Base-by-base conservation (phyloP, 164 flowering plant species). In the Nymphaea colorata region DNA sequence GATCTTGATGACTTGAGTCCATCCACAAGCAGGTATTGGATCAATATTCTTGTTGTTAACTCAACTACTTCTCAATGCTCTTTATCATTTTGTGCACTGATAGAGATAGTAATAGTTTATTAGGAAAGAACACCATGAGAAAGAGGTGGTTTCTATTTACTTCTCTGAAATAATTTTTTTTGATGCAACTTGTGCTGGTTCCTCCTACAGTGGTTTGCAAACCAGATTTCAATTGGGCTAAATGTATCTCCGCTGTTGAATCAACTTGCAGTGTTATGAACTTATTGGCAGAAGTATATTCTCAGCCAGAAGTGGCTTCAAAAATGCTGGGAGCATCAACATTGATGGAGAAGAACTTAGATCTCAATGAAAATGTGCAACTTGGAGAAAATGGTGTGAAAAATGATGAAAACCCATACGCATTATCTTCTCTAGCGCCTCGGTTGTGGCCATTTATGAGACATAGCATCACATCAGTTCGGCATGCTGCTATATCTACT, bases 361-460 rank as follows among this genome's bases (percentile, higher is more conserved):
- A 90, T 79, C 84, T 89, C 16, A 91, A 90, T 90, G 92, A 87
- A 77, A 68, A 75, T 18, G 76, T 78, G 64, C 72, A 66, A 61
- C 65, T 41, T 64, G 86, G 83, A 74, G 85, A 79, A 69, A 74
- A 42, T 65, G 85, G 76, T 73, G 72, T 66, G 51, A 76, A 68
- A 67, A 62, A 64, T 43, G 80, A 79, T 62, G 97, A 84, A 66
- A 92, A 82, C 73, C 94, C 96, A 12, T 86, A 81, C 68, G 74
- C 79, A 73, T 74, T 95, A 69, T 83, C 97, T 41, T 80, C 88
- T 42, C 71, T 95, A 75, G 98, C 99, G 41, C 99, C 99, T 55
- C 79, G 99, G 44, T 78, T 95, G 59, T 95, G 99, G 99, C 99
- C 98, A 41, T 95, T 95, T 73, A 95, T 91, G 98, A 84, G 99